Base-by-base conservation (phyloP, 2,329 filamentous ascomycete species). In the Colletotrichum australisinense region DNA sequence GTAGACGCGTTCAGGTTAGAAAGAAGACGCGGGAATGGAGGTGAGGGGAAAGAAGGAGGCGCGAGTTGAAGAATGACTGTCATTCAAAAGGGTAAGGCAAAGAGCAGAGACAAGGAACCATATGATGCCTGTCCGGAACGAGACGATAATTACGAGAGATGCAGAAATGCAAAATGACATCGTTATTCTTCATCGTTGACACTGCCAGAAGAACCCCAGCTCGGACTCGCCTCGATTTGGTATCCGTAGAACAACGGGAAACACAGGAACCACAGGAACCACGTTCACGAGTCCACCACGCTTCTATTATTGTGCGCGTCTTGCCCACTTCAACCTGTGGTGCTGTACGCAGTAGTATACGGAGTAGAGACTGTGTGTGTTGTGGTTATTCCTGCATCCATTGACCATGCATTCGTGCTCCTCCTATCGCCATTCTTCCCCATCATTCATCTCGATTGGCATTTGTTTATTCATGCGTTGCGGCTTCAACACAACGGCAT, bases 391-490 rank as follows among this genome's bases (percentile, higher is more conserved):
- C n/a, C n/a, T 60, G n/a, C n/a, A 28, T 32, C 46, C 38, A 46
- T 32, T 32, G 16, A 46, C 42, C 60, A 26, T 63, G 19, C 38
- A 49, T 28, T 53, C 60, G 28, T 53, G 56, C 30, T 32, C 46
- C 26, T 32, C 35, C 56, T 35, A n/a, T 24, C 56, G 56, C 58
- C 58, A 28, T 64, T 22, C 24, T 30, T 63, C 58, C 53, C 52
- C 63, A 46, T 66, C 32, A 19, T 42, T 73, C 66, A 73, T 73
- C 67, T 73, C 66, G 38, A 73, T 69, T 60, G 66, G 59, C 52
- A 73, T 73, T 69, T 73, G 70, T 73, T 73, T 70, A 70, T 73
- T 73, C 66, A 73, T 73, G 70, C 70, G 70, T 64, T 24, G 35
- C 32, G 8, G 30, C 30, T 38, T 14, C 19, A 38, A 12, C 28